These are phyloP conservation scores for Suaeda aralocaspica DNA, from an alignment of 148 eudicot genomes.

Conservation along the genomic window DNA sequence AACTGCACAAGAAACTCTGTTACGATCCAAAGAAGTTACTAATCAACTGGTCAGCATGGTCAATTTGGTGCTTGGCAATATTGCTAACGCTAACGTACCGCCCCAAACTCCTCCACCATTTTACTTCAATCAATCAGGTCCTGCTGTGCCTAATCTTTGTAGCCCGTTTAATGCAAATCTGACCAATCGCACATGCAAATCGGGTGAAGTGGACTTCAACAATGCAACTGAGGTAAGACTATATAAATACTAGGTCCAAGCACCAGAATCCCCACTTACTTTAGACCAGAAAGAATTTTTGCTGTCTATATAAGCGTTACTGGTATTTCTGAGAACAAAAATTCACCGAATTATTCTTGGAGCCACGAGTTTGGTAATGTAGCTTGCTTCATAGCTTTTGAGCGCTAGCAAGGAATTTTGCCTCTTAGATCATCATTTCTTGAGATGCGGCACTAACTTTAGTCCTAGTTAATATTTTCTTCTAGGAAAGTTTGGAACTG, in stretches of 20 bases:
- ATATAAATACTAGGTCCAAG: not conserved
- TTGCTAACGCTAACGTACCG: conserved; percentile 44
- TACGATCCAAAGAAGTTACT: conserved; percentile 63
- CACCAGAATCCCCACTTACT: not conserved
- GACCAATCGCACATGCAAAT: conserved; percentile 48
- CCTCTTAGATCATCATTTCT: too few species aligned
- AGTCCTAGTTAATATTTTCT: not conserved
- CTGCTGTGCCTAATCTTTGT: conserved; percentile 69
- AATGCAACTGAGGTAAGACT: conserved; percentile 55
- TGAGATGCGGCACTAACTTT: not conserved
- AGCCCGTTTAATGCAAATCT: conserved; percentile 63
- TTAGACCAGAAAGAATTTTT: too few species aligned
- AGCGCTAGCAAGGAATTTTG: too few species aligned
- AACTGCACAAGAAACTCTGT: conserved; percentile 60
- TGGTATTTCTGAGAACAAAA: too few species aligned
- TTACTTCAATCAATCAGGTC: conserved; percentile 74
- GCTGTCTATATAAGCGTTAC: too few species aligned
- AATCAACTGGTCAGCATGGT: conserved; percentile 47
- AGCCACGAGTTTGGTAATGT: too few species aligned
- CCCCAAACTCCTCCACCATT: conserved; percentile 31
- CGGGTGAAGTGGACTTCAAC: conserved; percentile 62
- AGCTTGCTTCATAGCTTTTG: too few species aligned
- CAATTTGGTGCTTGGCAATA: conserved; percentile 42
- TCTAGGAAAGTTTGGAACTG: too few species aligned
- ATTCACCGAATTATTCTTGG: too few species aligned